These are phyloP conservation scores for Penicilliopsis zonata DNA, from an alignment of 495 filamentous ascomycete genomes.

Conservation along the genomic window DNA sequence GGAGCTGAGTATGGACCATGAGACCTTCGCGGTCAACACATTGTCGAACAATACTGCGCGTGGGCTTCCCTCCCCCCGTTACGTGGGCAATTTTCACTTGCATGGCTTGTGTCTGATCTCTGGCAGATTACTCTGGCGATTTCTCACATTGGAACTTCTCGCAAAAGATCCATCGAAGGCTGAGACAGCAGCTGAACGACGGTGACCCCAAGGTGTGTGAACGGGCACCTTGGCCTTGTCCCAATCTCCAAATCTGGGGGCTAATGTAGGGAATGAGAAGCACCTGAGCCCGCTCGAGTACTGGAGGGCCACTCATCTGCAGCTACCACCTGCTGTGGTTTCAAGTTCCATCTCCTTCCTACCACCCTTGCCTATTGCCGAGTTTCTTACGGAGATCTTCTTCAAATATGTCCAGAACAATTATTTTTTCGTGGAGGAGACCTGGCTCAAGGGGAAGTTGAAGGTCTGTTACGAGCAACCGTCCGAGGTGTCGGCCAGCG, in stretches of 20 bases:
- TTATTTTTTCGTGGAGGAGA: slow-evolving; percentile 38
- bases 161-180: slow-evolving; percentile 35
- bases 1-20: slow-evolving; percentile 31
- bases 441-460: slow-evolving; percentile 34
- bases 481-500: slow-evolving; percentile 27
- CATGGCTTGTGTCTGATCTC: too few species aligned
- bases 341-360: slow-evolving; percentile 31
- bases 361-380: slow-evolving; percentile 37
- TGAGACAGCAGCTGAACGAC: slow-evolving; percentile 35
- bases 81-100: background rate
- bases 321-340: slow-evolving; percentile 28
- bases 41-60: slow-evolving; percentile 35
- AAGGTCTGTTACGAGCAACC: slow-evolving; percentile 32
- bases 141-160: slow-evolving; percentile 41
- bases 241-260: slow-evolving; percentile 3
- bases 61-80: slow-evolving; percentile 12
- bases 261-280: slow-evolving; percentile 17
- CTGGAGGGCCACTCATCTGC: slow-evolving; percentile 36
- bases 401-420: slow-evolving; percentile 43
- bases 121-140: slow-evolving; percentile 38
- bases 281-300: slow-evolving; percentile 34
- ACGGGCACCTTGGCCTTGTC: background rate
- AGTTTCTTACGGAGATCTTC: slow-evolving; percentile 38
- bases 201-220: slow-evolving; percentile 29
- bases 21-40: slow-evolving; percentile 34